Conservation (phyloP, 2,329 filamentous ascomycete genomes). For the Chaetomium sp. region DNA sequence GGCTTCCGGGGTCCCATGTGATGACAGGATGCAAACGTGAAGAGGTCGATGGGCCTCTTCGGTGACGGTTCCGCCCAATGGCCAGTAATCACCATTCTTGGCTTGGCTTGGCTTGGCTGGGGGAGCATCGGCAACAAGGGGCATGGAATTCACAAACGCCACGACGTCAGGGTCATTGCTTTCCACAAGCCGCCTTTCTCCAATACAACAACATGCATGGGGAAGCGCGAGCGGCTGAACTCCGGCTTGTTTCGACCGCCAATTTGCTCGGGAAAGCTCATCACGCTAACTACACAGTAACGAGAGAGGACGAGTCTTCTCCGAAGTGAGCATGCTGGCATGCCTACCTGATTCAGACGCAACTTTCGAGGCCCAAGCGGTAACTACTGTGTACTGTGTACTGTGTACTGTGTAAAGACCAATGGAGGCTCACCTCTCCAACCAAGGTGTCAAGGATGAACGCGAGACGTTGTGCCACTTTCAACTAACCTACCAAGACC, state of each 20-base stretch:
- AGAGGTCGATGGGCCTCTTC: neutral
- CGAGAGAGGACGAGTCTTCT: neutral
- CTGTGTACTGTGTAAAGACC: too few relatives aligned
- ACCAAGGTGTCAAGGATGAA: neutral
- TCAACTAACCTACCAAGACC: neutral
- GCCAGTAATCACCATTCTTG: neutral
- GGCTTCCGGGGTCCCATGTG: constrained; percentile 10
- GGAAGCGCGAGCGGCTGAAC: constrained; percentile 6
- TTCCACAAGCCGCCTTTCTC: neutral
- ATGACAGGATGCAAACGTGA: constrained; percentile 1
- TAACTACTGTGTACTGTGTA: too few relatives aligned
- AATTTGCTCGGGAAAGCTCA: neutral
- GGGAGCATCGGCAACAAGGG: neutral
- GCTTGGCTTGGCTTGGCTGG: neutral
- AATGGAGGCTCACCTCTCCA: neutral
- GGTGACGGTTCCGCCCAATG: constrained; percentile 12
- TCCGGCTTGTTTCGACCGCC: neutral
- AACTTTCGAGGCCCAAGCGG: neutral
- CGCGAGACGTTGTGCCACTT: neutral
- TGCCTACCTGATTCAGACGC: neutral
- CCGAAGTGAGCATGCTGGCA: neutral
- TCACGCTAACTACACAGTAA: neutral
- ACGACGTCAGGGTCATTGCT: neutral
- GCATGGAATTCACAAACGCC: constrained; percentile 7
- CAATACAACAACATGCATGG: neutral